Percentiles rank a stretch among this genome's conserved stretches.
Conservation (phyloP, 1,284 basidiomycete species). For the Leccinum colubrinum region DNA sequence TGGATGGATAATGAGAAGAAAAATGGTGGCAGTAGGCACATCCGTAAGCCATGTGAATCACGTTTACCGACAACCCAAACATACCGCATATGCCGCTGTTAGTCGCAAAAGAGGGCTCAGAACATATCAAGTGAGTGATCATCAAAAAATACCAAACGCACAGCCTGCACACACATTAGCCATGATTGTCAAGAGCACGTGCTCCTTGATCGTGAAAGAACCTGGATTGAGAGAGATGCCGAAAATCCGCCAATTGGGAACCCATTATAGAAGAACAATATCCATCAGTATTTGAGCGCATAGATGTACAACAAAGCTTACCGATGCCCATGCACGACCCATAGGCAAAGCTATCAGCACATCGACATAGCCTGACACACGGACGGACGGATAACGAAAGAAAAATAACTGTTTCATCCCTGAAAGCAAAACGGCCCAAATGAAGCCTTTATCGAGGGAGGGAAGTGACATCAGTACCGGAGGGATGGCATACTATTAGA, state of each 20-base stretch:
- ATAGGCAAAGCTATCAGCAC: constrained; percentile 65
- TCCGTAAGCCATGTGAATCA: neutral
- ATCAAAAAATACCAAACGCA: constrained; percentile 12
- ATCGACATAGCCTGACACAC: constrained; percentile 49
- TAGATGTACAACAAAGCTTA: constrained; percentile 8
- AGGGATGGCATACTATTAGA: neutral
- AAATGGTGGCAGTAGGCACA: neutral
- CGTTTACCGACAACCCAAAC: neutral
- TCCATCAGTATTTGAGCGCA: neutral
- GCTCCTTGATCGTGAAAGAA: constrained; percentile 72
- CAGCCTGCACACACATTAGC: constrained; percentile 58
- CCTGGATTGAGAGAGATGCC: constrained; percentile 64
- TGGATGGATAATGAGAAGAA: constrained; percentile 18
- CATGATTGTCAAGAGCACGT: constrained; percentile 76
- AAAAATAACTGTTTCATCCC: constrained; percentile 66
- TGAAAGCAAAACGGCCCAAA: constrained; percentile 57
- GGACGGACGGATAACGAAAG: constrained; percentile 53
- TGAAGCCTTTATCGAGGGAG: constrained; percentile 23
- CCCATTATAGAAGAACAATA: constrained; percentile 12
- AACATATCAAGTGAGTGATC: neutral
- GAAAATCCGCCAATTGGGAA: constrained; percentile 59
- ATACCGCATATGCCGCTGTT: constrained; percentile 32
- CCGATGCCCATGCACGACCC: constrained; percentile 56
- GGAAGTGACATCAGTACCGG: neutral
- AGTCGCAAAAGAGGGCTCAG: neutral